Base-by-base conservation (phyloP, 345 rosid species). In the Eucalyptus pauciflora region DNA sequence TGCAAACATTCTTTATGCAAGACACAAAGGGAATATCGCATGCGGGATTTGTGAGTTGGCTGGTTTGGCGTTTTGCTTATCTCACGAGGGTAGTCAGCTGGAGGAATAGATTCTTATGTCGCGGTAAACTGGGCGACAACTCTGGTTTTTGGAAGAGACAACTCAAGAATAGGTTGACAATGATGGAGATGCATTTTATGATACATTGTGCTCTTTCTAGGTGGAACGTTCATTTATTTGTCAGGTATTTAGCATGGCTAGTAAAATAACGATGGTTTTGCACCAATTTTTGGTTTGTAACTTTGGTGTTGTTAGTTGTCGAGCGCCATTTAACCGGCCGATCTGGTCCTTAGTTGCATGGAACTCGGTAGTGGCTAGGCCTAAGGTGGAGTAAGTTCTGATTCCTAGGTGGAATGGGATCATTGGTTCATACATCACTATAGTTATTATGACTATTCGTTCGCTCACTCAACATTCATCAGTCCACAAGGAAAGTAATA, bases 91-190 rank as follows among this genome's bases (percentile, higher is more conserved):
- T 51, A 94, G 98, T 96, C 18, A 95, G 96, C 71, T 94, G 95
- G 96, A 93, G 98, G 92, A 96, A 96, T 92, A 89, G 94, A 91
- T 91, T 96, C 41, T 86, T 95, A 95, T 50, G 98, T 95, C 56
- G 95, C 94, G 0, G 93, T 96, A 86, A 96, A 96, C 92, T 96
- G 96, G 96, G 95, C 94, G 8, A 96, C 97, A 11, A 95, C 95
- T 16, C 48, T 95, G 17, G 95, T 94, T 33, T 96, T 96, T 58
- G 98, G 98, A 69, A 93, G 97, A 83, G 97, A 51, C 22, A 17
- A 51, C 8, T 51, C 54, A 51, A 17, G 54, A 51, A 51, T 51
- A 51, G 0, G 56, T 51, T 51, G 22, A 7, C 22, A 17, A 51
- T 17, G 56, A 17, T 17, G 22, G 64, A 58, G 27, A 27, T 13